Evolutionary conservation across 331 rosid species (phyloP), one percentile per base, ranked within the genome.

Genomic region (Arachis monticola): DNA sequence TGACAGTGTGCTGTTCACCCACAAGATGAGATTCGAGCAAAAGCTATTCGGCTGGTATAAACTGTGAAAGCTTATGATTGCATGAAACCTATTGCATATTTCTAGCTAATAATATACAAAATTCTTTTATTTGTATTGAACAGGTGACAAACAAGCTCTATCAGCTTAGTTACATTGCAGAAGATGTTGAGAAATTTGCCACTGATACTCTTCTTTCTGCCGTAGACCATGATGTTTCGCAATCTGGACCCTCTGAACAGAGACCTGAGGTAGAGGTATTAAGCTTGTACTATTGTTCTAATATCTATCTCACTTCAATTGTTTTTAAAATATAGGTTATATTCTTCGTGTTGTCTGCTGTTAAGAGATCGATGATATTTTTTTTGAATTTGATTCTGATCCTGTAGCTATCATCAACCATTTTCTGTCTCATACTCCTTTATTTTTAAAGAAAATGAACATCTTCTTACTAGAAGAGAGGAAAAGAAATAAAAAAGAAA

Each of bases 61-160:
- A 60, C 92, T 95, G 88, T 30, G 75, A 27, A 69, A 83, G 51
- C 61, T 73, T 57, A 65, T 65, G 70, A 67, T 57, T 61, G 6
- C 58, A 63, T 32, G 44, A 60, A 38, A 61, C 12, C 65, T 35
- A 35, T 63, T 27, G 63, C 50, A 13, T 45, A 27, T 68, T 64
- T 14, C 62, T 35, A 17, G 53, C 61, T 82, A 13, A 52, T 74
- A 10, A 41, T 40, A 4, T 40, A 61, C 55, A 7, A 8, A 68
- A 14, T 70, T 32, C 10, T 14, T 79, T 68, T 83, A 3, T 70
- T 60, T 70, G 52, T 73, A 32, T 59, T 76, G 64, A 50, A 69
- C 79, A 95, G 99, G 99, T 95, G 85, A 95, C 97, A 66, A 92
- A 92, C 87, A 95, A 95, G 85, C 97, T 95, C 65, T 95, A 86